Evolutionary conservation across 2,329 filamentous ascomycete genomes (phyloP), one percentile per base, ranked within the genome.

Genomic region (Hypocrella siamensis): DNA sequence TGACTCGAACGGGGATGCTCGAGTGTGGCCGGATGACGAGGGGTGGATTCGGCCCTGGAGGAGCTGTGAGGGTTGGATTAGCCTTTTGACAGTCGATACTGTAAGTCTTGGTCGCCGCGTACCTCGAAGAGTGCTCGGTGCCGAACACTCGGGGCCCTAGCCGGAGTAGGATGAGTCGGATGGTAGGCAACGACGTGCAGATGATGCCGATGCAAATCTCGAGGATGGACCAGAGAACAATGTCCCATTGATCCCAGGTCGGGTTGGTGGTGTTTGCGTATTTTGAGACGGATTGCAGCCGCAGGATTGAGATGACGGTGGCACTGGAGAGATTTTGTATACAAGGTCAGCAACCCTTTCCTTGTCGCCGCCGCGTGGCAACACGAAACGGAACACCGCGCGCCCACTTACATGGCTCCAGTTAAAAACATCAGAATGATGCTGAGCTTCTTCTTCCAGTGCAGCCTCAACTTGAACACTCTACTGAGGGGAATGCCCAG

Each of bases 371-470:
- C 21, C 8, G 21, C 21, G 12, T 8, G 21, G 12, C 12, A 22
- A 8, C 21, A 7, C 12, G 21, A 22, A n/a, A 4, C 7, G 26
- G 21, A 14, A 9, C 6, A 19, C 19, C 18, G 16, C n/a, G 17
- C 12, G 16, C 15, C 15, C 25, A 41, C 44, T 35, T 34, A 46
- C 44, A 55, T 53, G 15, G 45, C 40, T 3, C 60, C 58, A 16
- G 61, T 49, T 8, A 47, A 47, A 36, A 64, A 61, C 56, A 63
- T 61, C 31, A 60, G 35, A 8, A 46, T 39, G 6, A 61, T 49
- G 19, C 53, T 44, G 11, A 56, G 26, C 41, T 58, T 35, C 22
- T 35, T 35, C 30, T 35, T 35, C 34, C 34, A 35, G 17, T 32
- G 30, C 26, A 35, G 31, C 59, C 43, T 58, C 4, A 35, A 22